Conservation (phyloP, 352 stramenopile species). For the Pythium utonaiense region DNA sequence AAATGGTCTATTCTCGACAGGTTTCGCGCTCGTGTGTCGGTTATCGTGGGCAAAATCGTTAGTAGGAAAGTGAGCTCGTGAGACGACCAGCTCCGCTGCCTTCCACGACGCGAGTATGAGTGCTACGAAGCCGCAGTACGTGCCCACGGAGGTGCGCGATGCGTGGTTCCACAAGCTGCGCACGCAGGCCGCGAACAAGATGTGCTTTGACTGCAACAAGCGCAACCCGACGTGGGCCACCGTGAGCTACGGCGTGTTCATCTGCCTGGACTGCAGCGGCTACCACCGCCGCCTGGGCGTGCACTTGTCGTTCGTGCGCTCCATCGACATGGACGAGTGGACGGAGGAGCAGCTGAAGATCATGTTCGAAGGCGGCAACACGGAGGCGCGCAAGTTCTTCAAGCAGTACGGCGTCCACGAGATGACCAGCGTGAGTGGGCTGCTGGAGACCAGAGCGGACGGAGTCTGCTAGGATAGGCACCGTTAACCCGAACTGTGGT, state of each 20-base stretch:
- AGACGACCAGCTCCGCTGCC: not conserved
- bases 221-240: conserved; percentile 95
- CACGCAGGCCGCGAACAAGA: conserved; percentile 74
- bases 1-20: conserved; percentile 1
- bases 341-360: conserved; percentile 91
- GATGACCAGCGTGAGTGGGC: conserved; percentile 83
- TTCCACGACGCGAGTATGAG: not conserved
- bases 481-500: not conserved
- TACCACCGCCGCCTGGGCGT: conserved; percentile 92
- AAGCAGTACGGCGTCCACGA: conserved; percentile 87
- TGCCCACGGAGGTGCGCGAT: conserved; percentile 69
- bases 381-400: conserved; percentile 92
- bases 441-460: too few species aligned
- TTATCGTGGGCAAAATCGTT: conserved; percentile 1
- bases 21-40: not conserved
- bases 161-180: conserved; percentile 87
- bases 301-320: conserved; percentile 94
- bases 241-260: conserved; percentile 95
- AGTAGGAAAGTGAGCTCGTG: not conserved
- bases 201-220: conserved; percentile 96
- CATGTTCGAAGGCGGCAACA: conserved; percentile 94
- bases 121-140: conserved; percentile 60
- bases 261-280: conserved; percentile 94
- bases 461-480: not conserved
- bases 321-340: conserved; percentile 96